phyloP scores from a whole-genome alignment of 2,329 filamentous ascomycete species.

The Trichoderma sp. region DNA sequence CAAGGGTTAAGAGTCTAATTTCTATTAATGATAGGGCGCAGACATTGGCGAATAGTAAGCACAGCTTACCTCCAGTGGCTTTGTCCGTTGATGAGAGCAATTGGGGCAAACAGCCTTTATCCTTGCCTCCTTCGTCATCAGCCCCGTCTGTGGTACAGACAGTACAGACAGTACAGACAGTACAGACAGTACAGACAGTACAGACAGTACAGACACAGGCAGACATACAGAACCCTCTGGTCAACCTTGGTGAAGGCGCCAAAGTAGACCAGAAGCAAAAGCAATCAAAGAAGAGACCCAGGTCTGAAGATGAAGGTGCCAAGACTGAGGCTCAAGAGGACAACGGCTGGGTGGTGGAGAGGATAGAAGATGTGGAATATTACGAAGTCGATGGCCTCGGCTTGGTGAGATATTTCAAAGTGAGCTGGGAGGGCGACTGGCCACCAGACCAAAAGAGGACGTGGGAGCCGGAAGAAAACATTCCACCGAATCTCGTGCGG shows the following conservation, averaged over 20 bases:
- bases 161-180: neutral
- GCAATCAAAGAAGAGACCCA: neutral
- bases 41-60: neutral
- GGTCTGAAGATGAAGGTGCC: neutral
- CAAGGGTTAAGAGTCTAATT: neutral
- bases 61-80: neutral
- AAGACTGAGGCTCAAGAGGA: constrained; percentile 28
- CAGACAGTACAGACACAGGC: neutral
- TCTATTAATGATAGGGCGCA: neutral
- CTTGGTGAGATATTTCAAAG: constrained; percentile 49
- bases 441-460: constrained; percentile 57
- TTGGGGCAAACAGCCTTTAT: neutral
- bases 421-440: constrained; percentile 61
- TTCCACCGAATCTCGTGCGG: constrained; percentile 45
- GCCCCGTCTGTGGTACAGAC: neutral
- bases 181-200: neutral
- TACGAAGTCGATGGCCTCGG: constrained; percentile 41
- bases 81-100: neutral
- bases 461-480: constrained; percentile 59
- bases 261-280: neutral
- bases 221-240: neutral
- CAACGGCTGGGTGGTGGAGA: constrained; percentile 46
- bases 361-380: constrained; percentile 46
- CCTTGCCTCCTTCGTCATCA: neutral
- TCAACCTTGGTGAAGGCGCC: neutral